Evolutionary conservation across 495 filamentous ascomycete species (phyloP).

Genomic region (Articulospora tetracladia): DNA sequence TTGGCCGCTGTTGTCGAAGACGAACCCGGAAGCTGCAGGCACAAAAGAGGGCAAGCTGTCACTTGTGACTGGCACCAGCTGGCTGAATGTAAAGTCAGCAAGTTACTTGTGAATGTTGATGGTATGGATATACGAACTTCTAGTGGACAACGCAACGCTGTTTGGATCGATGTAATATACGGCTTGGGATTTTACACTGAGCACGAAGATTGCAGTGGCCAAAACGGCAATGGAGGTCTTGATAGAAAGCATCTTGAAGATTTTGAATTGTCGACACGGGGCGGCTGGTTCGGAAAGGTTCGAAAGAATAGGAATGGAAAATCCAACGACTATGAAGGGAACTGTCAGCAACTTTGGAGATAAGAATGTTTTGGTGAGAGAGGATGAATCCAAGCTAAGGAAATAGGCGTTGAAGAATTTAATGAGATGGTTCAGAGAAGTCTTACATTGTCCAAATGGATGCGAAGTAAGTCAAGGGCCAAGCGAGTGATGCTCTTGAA

Average conservation of each 20-base stretch:
- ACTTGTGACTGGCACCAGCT: conserved; percentile 66
- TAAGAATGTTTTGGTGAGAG: neutral
- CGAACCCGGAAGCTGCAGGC: conserved; percentile 59
- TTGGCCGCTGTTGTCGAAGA: conserved; percentile 52
- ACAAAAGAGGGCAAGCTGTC: conserved; percentile 72
- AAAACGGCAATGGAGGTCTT: conserved; percentile 39
- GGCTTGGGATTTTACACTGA: conserved; percentile 32
- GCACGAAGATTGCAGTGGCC: conserved; percentile 35
- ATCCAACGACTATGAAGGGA: neutral
- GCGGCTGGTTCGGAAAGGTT: neutral
- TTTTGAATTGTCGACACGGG: neutral
- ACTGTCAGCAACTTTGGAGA: neutral
- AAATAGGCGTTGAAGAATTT: neutral
- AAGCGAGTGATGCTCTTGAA: conserved; percentile 15
- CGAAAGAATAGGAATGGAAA: neutral
- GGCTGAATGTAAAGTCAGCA: neutral
- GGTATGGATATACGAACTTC: conserved; percentile 36
- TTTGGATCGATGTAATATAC: conserved; percentile 54
- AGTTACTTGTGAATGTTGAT: neutral
- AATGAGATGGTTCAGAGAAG: neutral
- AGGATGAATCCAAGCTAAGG: too few relatives aligned
- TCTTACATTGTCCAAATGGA: neutral
- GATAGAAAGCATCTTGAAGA: conserved; percentile 41
- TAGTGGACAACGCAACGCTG: conserved; percentile 44
- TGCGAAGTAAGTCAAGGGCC: neutral